A percentile compares a stretch with the other conserved stretches of the same genome.
Conservation (phyloP, 331 rosid species). For the Acacia concinna region DNA sequence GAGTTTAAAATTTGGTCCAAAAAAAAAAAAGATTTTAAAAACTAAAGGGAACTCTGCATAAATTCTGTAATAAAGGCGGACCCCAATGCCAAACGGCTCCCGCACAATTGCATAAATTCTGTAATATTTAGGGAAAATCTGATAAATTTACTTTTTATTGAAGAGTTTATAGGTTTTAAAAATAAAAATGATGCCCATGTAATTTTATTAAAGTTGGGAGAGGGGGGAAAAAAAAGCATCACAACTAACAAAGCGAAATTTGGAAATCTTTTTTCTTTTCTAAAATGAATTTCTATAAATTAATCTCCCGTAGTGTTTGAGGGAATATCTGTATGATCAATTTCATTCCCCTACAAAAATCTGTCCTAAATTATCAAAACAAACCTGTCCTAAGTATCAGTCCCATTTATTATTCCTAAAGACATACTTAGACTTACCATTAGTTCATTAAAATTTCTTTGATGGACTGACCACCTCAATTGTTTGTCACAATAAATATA, state of each 20-base stretch:
- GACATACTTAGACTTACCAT: neutral
- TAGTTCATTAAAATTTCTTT: neutral
- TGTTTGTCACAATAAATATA: neutral
- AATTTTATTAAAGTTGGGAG: neutral
- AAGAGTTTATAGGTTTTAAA: neutral
- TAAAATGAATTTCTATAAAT: neutral
- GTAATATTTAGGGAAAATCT: neutral
- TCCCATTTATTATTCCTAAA: neutral
- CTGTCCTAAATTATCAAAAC: neutral
- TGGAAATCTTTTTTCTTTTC: too few relatives aligned
- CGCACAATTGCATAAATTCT: neutral
- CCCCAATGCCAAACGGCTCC: too few relatives aligned
- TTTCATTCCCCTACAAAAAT: neutral
- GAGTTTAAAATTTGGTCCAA: too few relatives aligned
- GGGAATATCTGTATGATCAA: neutral
- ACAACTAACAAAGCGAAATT: neutral
- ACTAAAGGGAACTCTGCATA: neutral
- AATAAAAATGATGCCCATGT: neutral
- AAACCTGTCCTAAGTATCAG: neutral
- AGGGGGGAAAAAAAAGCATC: too few relatives aligned
- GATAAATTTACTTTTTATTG: neutral
- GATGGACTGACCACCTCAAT: neutral
- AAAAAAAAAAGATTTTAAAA: neutral
- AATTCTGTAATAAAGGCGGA: neutral
- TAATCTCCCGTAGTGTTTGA: neutral